These are phyloP conservation scores for Malus hybrid DNA, from an alignment of 331 rosid genomes.

Conservation along the genomic window DNA sequence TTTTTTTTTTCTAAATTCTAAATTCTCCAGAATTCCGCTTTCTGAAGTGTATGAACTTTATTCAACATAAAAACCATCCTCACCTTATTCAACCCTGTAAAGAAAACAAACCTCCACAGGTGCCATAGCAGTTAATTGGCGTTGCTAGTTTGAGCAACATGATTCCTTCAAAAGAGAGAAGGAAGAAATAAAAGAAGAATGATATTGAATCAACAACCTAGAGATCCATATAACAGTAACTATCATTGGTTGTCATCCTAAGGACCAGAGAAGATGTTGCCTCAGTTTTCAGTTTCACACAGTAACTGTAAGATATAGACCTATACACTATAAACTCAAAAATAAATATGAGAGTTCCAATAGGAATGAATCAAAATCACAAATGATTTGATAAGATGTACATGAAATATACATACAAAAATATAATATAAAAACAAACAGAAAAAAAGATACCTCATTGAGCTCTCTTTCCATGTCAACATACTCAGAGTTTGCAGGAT, in stretches of 20 bases:
- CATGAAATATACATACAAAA: background rate
- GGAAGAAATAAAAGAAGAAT: constrained; percentile 33
- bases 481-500: constrained; percentile 74
- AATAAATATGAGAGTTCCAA: background rate
- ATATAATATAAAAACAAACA: no score
- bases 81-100: constrained; percentile 45
- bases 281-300: constrained; percentile 11
- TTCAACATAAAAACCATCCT: constrained; percentile 30
- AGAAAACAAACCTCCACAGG: constrained; percentile 31
- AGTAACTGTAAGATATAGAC: constrained; percentile 5
- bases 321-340: constrained; percentile 5
- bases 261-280: constrained; percentile 18
- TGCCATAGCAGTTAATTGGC: constrained; percentile 37
- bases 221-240: constrained; percentile 18
- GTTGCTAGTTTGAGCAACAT: constrained; percentile 45
- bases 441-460: constrained; percentile 47
- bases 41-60: constrained; percentile 26
- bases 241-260: constrained; percentile 10
- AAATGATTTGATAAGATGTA: background rate
- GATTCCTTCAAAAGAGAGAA: constrained; percentile 48
- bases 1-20: constrained; percentile 8
- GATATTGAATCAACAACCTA: constrained; percentile 27
- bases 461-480: constrained; percentile 94
- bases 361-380: background rate
- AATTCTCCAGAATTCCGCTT: constrained; percentile 30